Evolutionary conservation across 2,329 filamentous ascomycete species (phyloP).

Genomic region (Akanthomyces lecanii): DNA sequence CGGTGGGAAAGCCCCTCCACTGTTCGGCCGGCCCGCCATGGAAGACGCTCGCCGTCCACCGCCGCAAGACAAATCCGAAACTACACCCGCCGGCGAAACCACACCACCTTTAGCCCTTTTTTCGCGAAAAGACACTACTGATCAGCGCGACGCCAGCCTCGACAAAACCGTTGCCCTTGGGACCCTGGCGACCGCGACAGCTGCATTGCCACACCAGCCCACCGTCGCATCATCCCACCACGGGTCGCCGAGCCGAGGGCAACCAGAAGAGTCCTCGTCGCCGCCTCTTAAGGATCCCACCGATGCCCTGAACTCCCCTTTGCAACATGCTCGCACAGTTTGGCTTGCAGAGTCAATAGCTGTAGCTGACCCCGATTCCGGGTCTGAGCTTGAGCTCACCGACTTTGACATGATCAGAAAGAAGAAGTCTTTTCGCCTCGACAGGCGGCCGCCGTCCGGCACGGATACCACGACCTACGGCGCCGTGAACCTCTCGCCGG

Average conservation of each 20-base stretch:
- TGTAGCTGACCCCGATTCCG: conserved; percentile 9
- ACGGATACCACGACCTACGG: conserved; percentile 34
- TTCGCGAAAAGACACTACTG: conserved; percentile 6
- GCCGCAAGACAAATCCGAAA: conserved; percentile 9
- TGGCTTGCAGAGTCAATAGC: conserved; percentile 15
- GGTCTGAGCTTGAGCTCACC: conserved; percentile 17
- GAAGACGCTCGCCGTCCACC: conserved; percentile 1
- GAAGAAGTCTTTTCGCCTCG: conserved; percentile 34
- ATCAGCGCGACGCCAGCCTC: conserved; percentile 5
- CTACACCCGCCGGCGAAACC: neutral
- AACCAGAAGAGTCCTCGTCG: neutral
- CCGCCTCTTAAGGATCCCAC: neutral
- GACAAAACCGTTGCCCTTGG: neutral
- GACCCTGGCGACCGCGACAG: conserved; percentile 7
- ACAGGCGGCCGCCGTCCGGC: conserved; percentile 24
- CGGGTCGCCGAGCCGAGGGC: neutral
- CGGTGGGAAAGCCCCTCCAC: conserved; percentile 12
- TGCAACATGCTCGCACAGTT: conserved; percentile 16
- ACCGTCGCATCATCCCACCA: conserved; percentile 10
- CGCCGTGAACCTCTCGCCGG: conserved; percentile 34
- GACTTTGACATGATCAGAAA: conserved; percentile 31
- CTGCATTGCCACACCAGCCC: conserved; percentile 12
- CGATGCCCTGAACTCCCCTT: conserved; percentile 5
- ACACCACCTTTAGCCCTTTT: conserved; percentile 10
- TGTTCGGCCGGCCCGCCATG: conserved; percentile 10